Conservation (phyloP, 2,329 filamentous ascomycete genomes). For the Lasiodiplodia sp. region DNA sequence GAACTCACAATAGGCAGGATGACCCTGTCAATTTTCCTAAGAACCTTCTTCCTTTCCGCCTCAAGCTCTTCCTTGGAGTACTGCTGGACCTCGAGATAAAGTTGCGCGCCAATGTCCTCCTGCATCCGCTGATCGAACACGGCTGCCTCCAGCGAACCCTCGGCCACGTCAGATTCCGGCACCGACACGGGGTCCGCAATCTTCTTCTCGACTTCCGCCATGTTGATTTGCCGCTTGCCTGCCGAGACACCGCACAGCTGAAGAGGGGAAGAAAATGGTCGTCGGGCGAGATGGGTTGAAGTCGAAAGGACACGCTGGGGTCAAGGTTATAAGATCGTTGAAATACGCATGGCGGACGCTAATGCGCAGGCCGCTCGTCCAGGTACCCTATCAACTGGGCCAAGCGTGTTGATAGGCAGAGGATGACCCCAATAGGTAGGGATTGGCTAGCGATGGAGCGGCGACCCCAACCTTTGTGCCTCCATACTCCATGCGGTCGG, state of each 20-base stretch:
- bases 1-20: constrained; percentile 55
- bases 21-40: constrained; percentile 55
- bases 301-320: background rate
- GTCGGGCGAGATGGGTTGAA: background rate
- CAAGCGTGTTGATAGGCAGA: constrained; percentile 8
- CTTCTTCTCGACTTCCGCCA: constrained; percentile 26
- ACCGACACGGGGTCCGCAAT: background rate
- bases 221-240: background rate
- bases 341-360: constrained; percentile 2
- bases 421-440: background rate
- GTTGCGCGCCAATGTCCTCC: constrained; percentile 52
- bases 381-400: constrained; percentile 16
- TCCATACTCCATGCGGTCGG: background rate
- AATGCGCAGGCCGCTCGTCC: constrained; percentile 5
- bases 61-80: constrained; percentile 54
- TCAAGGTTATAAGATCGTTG: background rate
- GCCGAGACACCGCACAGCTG: background rate
- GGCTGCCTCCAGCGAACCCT: constrained; percentile 12
- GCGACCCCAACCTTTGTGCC: background rate
- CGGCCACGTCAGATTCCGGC: constrained; percentile 19
- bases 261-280: background rate
- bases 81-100: constrained; percentile 55
- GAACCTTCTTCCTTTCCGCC: constrained; percentile 50
- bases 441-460: background rate
- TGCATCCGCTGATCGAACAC: constrained; percentile 34